Percentiles rank a stretch among this genome's conserved stretches.
phyloP scores from a whole-genome alignment of 495 filamentous ascomycete species.

The Penicillium verhagenii region DNA sequence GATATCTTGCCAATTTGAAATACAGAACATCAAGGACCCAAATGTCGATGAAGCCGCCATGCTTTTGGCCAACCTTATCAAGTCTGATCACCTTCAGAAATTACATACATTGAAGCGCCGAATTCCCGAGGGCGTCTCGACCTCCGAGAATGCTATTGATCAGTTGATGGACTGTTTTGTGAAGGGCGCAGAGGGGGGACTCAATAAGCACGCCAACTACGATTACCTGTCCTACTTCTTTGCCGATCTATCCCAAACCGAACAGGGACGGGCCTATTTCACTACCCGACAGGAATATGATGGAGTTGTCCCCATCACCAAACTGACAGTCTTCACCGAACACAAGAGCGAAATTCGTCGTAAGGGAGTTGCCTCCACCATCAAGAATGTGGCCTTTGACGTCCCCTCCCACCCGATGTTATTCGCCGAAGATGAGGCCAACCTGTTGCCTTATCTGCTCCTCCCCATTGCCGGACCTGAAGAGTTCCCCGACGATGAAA shows the following conservation, averaged over 20 bases:
- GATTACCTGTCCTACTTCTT: constrained; percentile 94
- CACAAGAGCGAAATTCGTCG: constrained; percentile 75
- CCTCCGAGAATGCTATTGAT: constrained; percentile 70
- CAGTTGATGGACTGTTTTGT: constrained; percentile 96
- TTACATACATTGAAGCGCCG: constrained; percentile 64
- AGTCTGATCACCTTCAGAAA: constrained; percentile 68
- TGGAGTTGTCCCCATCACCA: constrained; percentile 75
- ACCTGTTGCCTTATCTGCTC: constrained; percentile 83
- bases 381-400: constrained; percentile 83
- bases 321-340: constrained; percentile 89
- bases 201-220: constrained; percentile 84
- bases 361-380: constrained; percentile 85
- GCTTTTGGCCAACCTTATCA: constrained; percentile 89
- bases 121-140: constrained; percentile 60
- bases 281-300: constrained; percentile 72
- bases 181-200: constrained; percentile 73
- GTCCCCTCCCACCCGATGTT: constrained; percentile 67
- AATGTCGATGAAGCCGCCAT: constrained; percentile 86
- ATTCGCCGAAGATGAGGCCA: constrained; percentile 69
- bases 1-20: constrained; percentile 8
- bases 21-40: constrained; percentile 58
- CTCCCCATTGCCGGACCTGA: constrained; percentile 63
- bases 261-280: constrained; percentile 74
- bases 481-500: constrained; percentile 64
- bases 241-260: constrained; percentile 82